These are phyloP conservation scores for Candida namnaoensis DNA, from an alignment of 805 yeast genomes.

Conservation along the genomic window DNA sequence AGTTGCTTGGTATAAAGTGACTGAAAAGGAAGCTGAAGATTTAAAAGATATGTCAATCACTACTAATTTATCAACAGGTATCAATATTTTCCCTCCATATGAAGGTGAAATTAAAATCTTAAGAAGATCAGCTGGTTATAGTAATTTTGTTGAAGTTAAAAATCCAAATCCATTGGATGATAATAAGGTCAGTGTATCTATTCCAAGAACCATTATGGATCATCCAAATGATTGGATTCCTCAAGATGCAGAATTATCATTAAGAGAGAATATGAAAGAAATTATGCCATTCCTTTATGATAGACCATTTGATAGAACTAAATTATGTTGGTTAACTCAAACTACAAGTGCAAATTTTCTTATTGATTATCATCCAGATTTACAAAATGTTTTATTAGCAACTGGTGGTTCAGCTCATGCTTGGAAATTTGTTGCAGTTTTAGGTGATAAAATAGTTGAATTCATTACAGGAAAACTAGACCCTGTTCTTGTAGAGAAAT, in stretches of 20 bases:
- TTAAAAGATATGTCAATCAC: not conserved
- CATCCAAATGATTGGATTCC: not conserved
- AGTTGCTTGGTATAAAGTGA: not conserved
- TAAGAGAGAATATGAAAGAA: slow-evolving; percentile 16
- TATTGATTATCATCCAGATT: slow-evolving; percentile 14
- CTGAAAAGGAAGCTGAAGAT: not conserved
- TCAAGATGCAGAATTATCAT: not conserved
- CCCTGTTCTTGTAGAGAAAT: not conserved
- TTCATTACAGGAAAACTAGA: not conserved
- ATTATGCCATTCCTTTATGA: not conserved
- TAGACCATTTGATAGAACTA: slow-evolving; percentile 11
- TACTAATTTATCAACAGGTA: not conserved
- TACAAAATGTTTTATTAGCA: slow-evolving; percentile 13
- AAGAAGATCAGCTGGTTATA: not conserved
- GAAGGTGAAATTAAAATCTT: not conserved
- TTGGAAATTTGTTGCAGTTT: slow-evolving; percentile 17
- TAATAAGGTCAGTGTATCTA: not conserved
- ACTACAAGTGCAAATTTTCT: slow-evolving; percentile 17
- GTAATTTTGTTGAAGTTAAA: not conserved
- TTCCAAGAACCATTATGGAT: not conserved
- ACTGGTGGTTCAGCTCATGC: slow-evolving; percentile 22
- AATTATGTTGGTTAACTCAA: slow-evolving; percentile 28
- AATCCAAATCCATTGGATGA: not conserved
- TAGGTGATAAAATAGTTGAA: slow-evolving; percentile 6
- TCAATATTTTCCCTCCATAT: not conserved